phyloP scores from a whole-genome alignment of 352 stramenopile genomes.

The Pythium angustatum region DNA sequence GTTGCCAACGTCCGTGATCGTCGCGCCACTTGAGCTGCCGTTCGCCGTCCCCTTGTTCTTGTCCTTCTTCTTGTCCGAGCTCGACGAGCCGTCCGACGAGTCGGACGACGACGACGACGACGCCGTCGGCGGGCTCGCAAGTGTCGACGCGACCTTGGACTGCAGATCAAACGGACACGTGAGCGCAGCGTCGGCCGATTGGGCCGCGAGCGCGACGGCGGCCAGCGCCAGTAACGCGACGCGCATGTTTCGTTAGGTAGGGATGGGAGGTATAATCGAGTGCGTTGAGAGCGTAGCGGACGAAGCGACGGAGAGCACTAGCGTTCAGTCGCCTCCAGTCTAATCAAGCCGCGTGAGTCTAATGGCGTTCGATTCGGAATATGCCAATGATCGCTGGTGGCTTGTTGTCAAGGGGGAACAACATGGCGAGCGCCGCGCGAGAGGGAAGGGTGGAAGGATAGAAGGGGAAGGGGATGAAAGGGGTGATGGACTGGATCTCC shows the following conservation, averaged over 20 bases:
- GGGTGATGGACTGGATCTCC: conserved; percentile 23
- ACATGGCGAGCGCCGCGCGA: neutral
- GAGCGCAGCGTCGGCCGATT: conserved; percentile 27
- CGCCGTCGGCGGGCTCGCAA: conserved; percentile 56
- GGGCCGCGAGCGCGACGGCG: conserved; percentile 28
- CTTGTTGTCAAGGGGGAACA: neutral
- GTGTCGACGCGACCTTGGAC: conserved; percentile 55
- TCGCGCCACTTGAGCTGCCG: conserved; percentile 18
- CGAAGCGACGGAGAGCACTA: too few species aligned
- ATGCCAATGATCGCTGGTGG: too few species aligned
- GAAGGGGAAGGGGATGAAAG: neutral
- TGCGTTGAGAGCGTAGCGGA: too few species aligned
- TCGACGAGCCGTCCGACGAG: conserved; percentile 24
- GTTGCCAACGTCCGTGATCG: conserved; percentile 24
- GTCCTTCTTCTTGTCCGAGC: conserved; percentile 32
- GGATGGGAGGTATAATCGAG: conserved; percentile 2
- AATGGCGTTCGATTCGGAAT: too few species aligned
- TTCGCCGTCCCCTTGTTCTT: conserved; percentile 23
- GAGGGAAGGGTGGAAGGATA: conserved; percentile 12
- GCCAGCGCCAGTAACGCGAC: conserved; percentile 32
- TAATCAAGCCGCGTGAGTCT: too few species aligned
- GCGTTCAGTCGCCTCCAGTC: too few species aligned
- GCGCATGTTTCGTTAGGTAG: conserved; percentile 10
- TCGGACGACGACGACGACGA: conserved; percentile 29
- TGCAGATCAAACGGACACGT: conserved; percentile 71